Evolutionary conservation across 108 stramenopile species (phyloP).

Genomic region (Poteriospumella lacustris): DNA sequence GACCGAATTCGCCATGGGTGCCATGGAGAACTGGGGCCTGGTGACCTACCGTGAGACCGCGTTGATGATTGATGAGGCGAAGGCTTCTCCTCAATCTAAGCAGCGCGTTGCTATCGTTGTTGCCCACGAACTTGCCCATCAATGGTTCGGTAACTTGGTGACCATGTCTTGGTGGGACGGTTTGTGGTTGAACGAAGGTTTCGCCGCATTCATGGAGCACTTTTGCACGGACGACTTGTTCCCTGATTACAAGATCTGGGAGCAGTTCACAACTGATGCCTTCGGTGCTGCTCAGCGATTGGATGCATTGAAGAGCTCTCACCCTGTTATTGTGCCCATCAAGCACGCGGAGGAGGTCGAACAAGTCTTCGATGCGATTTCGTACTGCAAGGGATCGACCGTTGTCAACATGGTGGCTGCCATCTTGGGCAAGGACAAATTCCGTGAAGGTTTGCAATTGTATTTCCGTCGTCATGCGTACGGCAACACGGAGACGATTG

Average conservation of each 20-base stretch:
- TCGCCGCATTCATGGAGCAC: slow-evolving; percentile 79
- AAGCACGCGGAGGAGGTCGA: slow-evolving; percentile 87
- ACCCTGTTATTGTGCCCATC: slow-evolving; percentile 79
- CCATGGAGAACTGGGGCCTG: slow-evolving; percentile 47
- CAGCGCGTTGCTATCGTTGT: slow-evolving; percentile 40
- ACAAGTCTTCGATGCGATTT: slow-evolving; percentile 92
- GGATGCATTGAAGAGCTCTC: slow-evolving; percentile 71
- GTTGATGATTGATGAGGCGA: slow-evolving; percentile 35
- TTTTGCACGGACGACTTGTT: slow-evolving; percentile 66
- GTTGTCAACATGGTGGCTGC: slow-evolving; percentile 85
- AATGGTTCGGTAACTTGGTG: slow-evolving; percentile 47
- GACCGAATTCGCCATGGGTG: slow-evolving; percentile 40
- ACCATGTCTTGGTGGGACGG: slow-evolving; percentile 42
- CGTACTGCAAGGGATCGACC: slow-evolving; percentile 71
- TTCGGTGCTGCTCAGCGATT: slow-evolving; percentile 68
- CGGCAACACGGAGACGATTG: slow-evolving; percentile 73
- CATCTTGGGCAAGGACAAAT: slow-evolving; percentile 74
- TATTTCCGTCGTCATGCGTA: slow-evolving; percentile 85
- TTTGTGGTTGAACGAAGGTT: slow-evolving; percentile 53
- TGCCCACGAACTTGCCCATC: slow-evolving; percentile 41
- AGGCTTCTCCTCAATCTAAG: slow-evolving; percentile 23
- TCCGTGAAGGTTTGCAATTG: slow-evolving; percentile 49
- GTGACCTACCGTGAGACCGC: slow-evolving; percentile 52
- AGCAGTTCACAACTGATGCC: slow-evolving; percentile 78
- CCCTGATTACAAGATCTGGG: slow-evolving; percentile 71